Evolutionary conservation across 2,329 filamentous ascomycete species (phyloP), one percentile per base, ranked within the genome.

Genomic region (Penicillium sp.): DNA sequence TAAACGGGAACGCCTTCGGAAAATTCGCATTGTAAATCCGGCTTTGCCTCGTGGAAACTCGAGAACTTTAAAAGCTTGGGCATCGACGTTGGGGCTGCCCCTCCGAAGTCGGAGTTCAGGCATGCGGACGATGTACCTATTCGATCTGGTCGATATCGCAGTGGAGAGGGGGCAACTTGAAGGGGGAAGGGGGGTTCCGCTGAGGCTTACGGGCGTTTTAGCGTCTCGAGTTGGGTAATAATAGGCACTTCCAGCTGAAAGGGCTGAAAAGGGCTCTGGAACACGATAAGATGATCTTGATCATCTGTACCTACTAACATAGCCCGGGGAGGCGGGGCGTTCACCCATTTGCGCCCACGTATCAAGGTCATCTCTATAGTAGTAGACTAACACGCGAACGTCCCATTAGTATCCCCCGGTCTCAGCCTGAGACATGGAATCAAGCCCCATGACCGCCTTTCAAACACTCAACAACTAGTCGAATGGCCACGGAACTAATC

Each of bases 31-130:
- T 42, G 15, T 15, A 42, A 42, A 42, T 42, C 15, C 39, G 26
- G 23, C 24, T 27, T 30, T 29, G 7, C 1, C 17, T 21, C 24
- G 7, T 42, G 24, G 36, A 8, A 26, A 26, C 7, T 13, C 8
- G 24, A 20, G 39, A 53, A 29, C 15, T 46, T 30, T 20, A 44
- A 40, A 49, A 49, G 20, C 43, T 55, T 45, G 49, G 52, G 43
- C 46, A 49, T 29, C 36, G 21, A 45, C 27, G 17, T n/a, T 21
- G 7, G 27, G 20, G 10, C 15, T 26, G 20, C n/a, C 42, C 24
- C 52, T 57, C 55, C 55, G 55, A 57, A 49, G 43, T 57, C 55
- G 55, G 55, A 57, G 52, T 26, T 26, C 29, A 51, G 34, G n/a
- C 40, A 40, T 39, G 8, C 26, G 15, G 21, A 46, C 8, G 12